Evolutionary conservation across 306 rosid genomes (phyloP), one percentile per base, ranked within the genome.

Genomic region (Sophora flavescens): DNA sequence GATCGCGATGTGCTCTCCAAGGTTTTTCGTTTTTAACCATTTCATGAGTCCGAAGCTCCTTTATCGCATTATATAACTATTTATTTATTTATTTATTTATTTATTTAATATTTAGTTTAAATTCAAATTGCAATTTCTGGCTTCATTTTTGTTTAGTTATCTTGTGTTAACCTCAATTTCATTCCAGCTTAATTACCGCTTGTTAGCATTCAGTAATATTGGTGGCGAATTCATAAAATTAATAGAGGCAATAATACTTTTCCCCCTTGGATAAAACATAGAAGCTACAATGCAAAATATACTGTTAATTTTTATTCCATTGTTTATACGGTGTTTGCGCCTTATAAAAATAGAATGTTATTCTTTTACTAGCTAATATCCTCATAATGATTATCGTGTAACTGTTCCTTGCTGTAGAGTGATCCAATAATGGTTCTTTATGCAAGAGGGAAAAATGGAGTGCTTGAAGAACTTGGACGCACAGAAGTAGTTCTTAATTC

Each of bases 401-500:
- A 41, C 1, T 16, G 54, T 52, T 63, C 35, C n/a, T 77, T 78
- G 63, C 73, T 84, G 76, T 82, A 96, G 99, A 96, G 98, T 62
- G 99, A 96, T 86, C 97, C 99, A 8, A 88, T 96, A 92, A 53
- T 91, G 86, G 87, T 96, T 81, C 81, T 86, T 79, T 92, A 91
- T 78, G 17, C 86, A 75, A 92, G 67, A 88, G 91, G 90, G 64
- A 91, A 85, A 83, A 94, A 96, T 80, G 98, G 97, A 77, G 87
- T 83, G 71, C 88, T 96, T 44, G 81, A 80, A 76, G 99, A 96
- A 85, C 76, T 96, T 82, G 84, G 88, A 63, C 99, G 99, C 74
- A 96, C 99, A 2, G 99, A 96, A 88, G 97, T 92, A 44, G 72
- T 96, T 82, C 70, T 87, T 57, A 93, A 96, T 87, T 91, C 99